Evolutionary conservation across 495 filamentous ascomycete genomes (phyloP).

Genomic region (Hypoxylon subgilvum): DNA sequence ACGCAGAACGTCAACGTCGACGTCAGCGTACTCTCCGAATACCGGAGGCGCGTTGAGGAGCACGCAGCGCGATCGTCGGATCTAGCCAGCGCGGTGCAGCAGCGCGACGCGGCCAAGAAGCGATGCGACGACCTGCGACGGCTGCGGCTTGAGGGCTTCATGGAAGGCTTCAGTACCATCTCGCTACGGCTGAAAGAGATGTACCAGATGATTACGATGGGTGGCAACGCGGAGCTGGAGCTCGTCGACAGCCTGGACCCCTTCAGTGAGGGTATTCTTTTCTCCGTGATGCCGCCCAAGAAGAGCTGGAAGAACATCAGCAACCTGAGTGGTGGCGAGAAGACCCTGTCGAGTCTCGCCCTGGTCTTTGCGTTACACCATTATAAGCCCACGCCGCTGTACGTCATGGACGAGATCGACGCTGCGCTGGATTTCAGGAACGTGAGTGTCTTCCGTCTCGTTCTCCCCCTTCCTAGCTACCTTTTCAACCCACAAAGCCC

Average conservation of each 20-base stretch:
- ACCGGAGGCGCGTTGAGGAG: conserved; percentile 87
- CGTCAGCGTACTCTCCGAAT: conserved; percentile 88
- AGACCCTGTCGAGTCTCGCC: conserved; percentile 91
- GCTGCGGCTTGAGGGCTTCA: conserved; percentile 91
- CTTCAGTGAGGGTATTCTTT: conserved; percentile 95
- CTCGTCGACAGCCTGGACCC: conserved; percentile 94
- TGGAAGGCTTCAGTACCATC: conserved; percentile 95
- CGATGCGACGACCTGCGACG: conserved; percentile 89
- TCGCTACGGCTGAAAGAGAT: conserved; percentile 97
- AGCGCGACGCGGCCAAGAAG: conserved; percentile 85
- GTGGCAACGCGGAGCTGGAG: conserved; percentile 95
- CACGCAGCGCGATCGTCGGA: conserved; percentile 81
- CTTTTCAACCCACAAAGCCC: no score
- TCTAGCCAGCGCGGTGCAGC: conserved; percentile 71
- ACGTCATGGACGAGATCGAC: conserved; percentile 99
- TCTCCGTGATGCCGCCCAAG: conserved; percentile 98
- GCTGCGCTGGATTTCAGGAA: conserved; percentile 97
- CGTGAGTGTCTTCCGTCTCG: conserved; percentile 61
- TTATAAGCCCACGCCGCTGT: conserved; percentile 95
- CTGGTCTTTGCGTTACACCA: conserved; percentile 97
- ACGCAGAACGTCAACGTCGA: conserved; percentile 88
- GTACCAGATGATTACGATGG: conserved; percentile 99
- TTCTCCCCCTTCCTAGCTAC: not conserved
- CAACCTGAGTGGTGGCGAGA: conserved; percentile 93
- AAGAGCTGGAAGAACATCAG: conserved; percentile 99